Evolutionary conservation across 495 filamentous ascomycete genomes (phyloP).

Genomic region (Friedmanniomyces endolithicus): DNA sequence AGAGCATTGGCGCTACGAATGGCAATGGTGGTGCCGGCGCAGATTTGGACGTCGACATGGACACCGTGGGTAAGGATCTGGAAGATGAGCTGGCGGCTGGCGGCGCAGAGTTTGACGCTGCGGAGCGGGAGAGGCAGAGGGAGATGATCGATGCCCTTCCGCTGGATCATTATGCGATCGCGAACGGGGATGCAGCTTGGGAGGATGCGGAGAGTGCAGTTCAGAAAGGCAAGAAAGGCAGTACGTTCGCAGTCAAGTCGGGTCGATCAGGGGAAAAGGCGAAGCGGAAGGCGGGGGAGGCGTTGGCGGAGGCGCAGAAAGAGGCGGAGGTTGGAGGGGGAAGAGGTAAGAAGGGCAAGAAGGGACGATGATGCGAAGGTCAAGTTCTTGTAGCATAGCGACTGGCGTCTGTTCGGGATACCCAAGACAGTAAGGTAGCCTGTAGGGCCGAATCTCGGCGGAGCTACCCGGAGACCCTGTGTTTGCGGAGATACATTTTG

Average conservation of each 20-base stretch:
- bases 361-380: constrained; percentile 21
- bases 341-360: constrained; percentile 48
- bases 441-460: neutral
- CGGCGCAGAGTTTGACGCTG: constrained; percentile 58
- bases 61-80: constrained; percentile 51
- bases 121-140: constrained; percentile 62
- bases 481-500: too few species aligned
- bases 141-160: constrained; percentile 81
- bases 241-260: constrained; percentile 70
- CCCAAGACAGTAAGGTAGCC: neutral
- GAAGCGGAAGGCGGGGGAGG: constrained; percentile 70
- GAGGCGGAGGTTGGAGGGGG: constrained; percentile 42
- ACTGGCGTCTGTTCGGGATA: neutral
- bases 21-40: constrained; percentile 48
- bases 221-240: constrained; percentile 38
- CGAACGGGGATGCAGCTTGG: constrained; percentile 66
- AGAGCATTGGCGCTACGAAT: constrained; percentile 36
- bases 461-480: neutral
- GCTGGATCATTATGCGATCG: constrained; percentile 60
- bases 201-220: constrained; percentile 61
- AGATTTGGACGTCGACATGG: constrained; percentile 2
- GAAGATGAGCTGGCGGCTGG: constrained; percentile 82
- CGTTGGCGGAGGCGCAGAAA: constrained; percentile 51
- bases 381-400: neutral
- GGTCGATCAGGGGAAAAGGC: constrained; percentile 37